Conservation (phyloP, 495 filamentous ascomycete genomes). For the Lentithecium fluviatile region DNA sequence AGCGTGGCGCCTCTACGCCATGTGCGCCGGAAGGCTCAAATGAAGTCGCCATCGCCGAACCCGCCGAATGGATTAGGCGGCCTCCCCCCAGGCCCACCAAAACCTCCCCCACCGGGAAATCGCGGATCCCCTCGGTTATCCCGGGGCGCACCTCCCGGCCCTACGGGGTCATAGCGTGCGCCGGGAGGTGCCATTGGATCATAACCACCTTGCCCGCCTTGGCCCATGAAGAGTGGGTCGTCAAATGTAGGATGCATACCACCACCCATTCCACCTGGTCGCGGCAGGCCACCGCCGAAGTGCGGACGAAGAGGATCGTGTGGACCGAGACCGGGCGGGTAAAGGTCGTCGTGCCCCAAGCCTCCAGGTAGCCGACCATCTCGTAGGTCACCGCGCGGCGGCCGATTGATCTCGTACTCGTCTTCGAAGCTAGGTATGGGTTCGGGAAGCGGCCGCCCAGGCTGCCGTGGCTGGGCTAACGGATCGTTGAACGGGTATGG, state of each 20-base stretch:
- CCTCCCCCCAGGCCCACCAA: slow-evolving; percentile 20
- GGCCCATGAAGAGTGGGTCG: slow-evolving; percentile 80
- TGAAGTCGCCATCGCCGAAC: slow-evolving; percentile 67
- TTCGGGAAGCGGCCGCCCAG: slow-evolving; percentile 65
- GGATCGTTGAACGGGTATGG: slow-evolving; percentile 70
- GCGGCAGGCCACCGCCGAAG: slow-evolving; percentile 53
- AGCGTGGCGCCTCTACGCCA: neutral
- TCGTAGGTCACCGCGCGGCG: slow-evolving; percentile 52
- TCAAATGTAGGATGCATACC: slow-evolving; percentile 98
- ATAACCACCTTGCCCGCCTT: slow-evolving; percentile 49
- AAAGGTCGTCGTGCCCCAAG: slow-evolving; percentile 48
- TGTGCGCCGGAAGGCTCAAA: slow-evolving; percentile 46
- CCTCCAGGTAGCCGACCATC: slow-evolving; percentile 12
- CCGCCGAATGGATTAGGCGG: slow-evolving; percentile 62
- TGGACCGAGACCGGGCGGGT: slow-evolving; percentile 82
- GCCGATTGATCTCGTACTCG: slow-evolving; percentile 79
- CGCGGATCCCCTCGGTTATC: slow-evolving; percentile 52
- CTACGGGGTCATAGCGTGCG: slow-evolving; percentile 75
- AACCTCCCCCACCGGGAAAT: slow-evolving; percentile 46
- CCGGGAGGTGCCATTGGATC: slow-evolving; percentile 61
- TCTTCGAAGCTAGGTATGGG: slow-evolving; percentile 80
- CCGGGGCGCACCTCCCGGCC: slow-evolving; percentile 65
- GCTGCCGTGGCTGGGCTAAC: slow-evolving; percentile 59
- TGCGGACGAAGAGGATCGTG: slow-evolving; percentile 72
- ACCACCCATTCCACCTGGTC: slow-evolving; percentile 56